These are phyloP conservation scores for Ulmus americana DNA, from an alignment of 331 rosid genomes.

Conservation along the genomic window DNA sequence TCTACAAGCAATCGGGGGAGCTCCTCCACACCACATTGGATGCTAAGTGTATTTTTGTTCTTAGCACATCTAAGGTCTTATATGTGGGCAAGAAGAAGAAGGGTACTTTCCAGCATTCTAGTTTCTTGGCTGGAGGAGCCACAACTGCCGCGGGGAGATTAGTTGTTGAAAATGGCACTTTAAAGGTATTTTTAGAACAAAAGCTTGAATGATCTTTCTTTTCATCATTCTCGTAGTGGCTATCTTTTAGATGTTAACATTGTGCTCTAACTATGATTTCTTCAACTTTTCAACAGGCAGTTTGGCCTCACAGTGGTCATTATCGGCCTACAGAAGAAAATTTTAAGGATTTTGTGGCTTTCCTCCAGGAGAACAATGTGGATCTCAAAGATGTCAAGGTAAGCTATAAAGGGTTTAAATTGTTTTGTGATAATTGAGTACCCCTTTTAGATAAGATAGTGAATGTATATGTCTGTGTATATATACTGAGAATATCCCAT, in stretches of 20 bases:
- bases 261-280: slow-evolving; percentile 19
- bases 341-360: slow-evolving; percentile 70
- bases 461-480: background rate
- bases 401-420: slow-evolving; percentile 17
- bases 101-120: slow-evolving; percentile 93
- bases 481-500: slow-evolving; percentile 24
- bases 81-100: slow-evolving; percentile 88
- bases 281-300: slow-evolving; percentile 56
- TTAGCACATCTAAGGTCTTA: slow-evolving; percentile 76
- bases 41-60: slow-evolving; percentile 92
- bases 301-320: slow-evolving; percentile 99
- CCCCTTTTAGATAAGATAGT: too few relatives aligned
- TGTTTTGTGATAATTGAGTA: background rate
- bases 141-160: slow-evolving; percentile 96
- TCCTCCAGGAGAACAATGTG: slow-evolving; percentile 76
- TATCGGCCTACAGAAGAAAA: slow-evolving; percentile 85
- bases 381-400: slow-evolving; percentile 82
- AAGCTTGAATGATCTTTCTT: slow-evolving; percentile 7
- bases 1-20: slow-evolving; percentile 68
- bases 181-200: slow-evolving; percentile 51
- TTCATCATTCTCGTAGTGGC: background rate
- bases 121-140: slow-evolving; percentile 99
- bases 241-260: background rate
- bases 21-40: slow-evolving; percentile 52
- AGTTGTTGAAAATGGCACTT: slow-evolving; percentile 67